phyloP scores from a whole-genome alignment of 1,284 basidiomycete genomes.

The Fomitiporia mediterranea region DNA sequence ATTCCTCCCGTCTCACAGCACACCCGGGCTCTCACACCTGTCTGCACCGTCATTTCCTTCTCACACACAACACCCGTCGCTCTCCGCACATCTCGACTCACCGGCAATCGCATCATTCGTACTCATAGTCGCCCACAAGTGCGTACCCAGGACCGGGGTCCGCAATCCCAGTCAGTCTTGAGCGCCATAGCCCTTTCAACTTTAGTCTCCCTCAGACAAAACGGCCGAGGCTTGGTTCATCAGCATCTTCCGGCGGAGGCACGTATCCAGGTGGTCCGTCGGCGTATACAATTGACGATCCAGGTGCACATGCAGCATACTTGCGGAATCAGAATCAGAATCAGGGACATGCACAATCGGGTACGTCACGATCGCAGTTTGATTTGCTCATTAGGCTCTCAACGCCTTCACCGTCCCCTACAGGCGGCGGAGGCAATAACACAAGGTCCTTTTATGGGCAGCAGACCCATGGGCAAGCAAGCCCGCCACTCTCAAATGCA shows the following conservation, averaged over 20 bases:
- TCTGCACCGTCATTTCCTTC: background rate
- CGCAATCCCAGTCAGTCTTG: slow-evolving; percentile 15
- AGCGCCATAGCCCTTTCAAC: slow-evolving; percentile 1
- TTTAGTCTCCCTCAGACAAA: background rate
- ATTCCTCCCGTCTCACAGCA: background rate
- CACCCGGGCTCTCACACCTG: background rate
- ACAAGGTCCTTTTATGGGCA: background rate
- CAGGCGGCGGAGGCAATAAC: background rate
- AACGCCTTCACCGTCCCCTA: background rate
- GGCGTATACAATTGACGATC: slow-evolving; percentile 12
- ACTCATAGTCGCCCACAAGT: background rate
- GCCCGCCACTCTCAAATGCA: background rate
- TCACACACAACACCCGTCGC: slow-evolving; percentile 1
- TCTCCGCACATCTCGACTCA: background rate
- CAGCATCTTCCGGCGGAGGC: background rate
- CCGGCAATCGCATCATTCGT: background rate
- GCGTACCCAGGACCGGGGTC: background rate
- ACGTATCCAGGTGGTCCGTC: background rate
- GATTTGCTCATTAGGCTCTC: background rate
- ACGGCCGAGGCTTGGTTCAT: slow-evolving; percentile 4
- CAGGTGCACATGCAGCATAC: slow-evolving; percentile 5
- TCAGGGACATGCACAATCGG: background rate
- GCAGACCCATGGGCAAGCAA: background rate
- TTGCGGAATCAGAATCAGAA: background rate
- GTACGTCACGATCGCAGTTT: background rate